A percentile compares a stretch with the other conserved stretches of the same genome.
These are phyloP conservation scores for Nepenthes mirabilis DNA, from an alignment of 148 eudicot genomes.

Conservation along the genomic window DNA sequence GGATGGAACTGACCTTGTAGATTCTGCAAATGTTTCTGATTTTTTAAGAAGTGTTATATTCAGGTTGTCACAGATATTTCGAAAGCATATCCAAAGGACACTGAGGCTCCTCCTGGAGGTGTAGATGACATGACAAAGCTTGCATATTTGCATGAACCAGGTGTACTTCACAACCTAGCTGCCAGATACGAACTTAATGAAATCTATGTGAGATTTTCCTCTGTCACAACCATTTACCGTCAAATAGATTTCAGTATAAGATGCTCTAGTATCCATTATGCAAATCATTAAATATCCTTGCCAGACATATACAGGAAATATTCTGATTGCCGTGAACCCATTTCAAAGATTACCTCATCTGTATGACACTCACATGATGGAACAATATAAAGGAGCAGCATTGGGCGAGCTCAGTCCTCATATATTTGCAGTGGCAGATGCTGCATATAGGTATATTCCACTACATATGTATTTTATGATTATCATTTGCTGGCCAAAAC, in stretches of 20 bases:
- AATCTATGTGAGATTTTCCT: constrained; percentile 60
- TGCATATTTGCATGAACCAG: constrained; percentile 96
- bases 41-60: not conserved
- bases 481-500: not conserved
- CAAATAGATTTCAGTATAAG: no score
- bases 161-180: constrained; percentile 81
- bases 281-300: constrained; percentile 9
- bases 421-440: constrained; percentile 93
- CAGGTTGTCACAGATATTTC: constrained; percentile 73
- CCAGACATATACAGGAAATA: constrained; percentile 97
- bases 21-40: not conserved
- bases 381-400: constrained; percentile 89
- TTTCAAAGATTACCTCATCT: constrained; percentile 96
- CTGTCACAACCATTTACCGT: not conserved
- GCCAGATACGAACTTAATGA: constrained; percentile 94
- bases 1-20: not conserved
- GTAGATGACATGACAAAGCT: constrained; percentile 99
- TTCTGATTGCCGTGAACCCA: constrained; percentile 92
- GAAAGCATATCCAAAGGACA: constrained; percentile 82
- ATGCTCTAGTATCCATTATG: no score
- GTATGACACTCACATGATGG: constrained; percentile 97
- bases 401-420: constrained; percentile 99
- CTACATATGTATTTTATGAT: not conserved
- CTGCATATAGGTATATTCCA: constrained; percentile 60
- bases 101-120: constrained; percentile 97